Base-by-base conservation (phyloP, 257 asterid species). In the Striga asiatica region DNA sequence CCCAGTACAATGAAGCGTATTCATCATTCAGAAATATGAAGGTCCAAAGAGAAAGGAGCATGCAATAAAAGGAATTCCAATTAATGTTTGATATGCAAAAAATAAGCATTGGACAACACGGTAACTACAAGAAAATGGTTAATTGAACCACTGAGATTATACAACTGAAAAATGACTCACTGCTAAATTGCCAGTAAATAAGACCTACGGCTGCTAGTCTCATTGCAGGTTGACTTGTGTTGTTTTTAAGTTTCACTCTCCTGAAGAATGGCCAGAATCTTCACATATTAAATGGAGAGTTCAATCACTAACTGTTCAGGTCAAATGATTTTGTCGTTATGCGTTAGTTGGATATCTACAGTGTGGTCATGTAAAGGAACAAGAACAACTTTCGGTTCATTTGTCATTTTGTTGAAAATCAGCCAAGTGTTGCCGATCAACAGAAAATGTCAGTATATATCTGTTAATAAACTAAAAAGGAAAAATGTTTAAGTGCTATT, bases 391-490 rank as follows among this genome's bases (percentile, higher is more conserved):
- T 3, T 7, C 7, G 23, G 48, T 52, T 43, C 46, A 20, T 42
- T 34, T 38, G 31, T 28, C 31, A 38, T 27, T 42, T 34, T 38
- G 31, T 28, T 41, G 46, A 50, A 43, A 61, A 62, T 13, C 49
- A 47, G 16, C 45, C 32, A 22, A 34, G 46, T 10, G 6, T 48
- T 31, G 31, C 45, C 27, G 17, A 50, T 41, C 20, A 34, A 28
- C 20, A 54, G 43, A 50, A 57, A 25, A 57, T 57, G 35, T 4
- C 49, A 62, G 42, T 39, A 35, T 47, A 60, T 39, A 13, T 3
- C 29, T 17, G 8, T 21, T 27, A 11, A 58, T 3, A 31, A 17
- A 19, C n/a, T 9, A 6, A 34, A 20, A 16, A 19, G 28, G 6
- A 42, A 27, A 41, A 55, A 35, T 21, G 11, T 25, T 34, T 32